Evolutionary conservation across 495 filamentous ascomycete genomes (phyloP).

Genomic region (Podospora pseudoanserina): DNA sequence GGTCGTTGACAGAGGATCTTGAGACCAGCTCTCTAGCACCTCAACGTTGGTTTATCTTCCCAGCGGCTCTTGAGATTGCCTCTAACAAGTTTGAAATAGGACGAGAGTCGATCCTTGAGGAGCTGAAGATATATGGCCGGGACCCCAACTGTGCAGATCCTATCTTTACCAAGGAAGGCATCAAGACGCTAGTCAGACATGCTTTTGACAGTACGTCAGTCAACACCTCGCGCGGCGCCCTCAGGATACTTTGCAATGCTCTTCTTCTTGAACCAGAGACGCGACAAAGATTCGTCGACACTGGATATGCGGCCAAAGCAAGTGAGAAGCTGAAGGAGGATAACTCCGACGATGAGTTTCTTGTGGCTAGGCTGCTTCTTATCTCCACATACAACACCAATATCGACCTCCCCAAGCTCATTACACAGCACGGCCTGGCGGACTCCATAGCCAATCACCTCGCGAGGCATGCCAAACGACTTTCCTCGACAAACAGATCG

Average conservation of each 20-base stretch:
- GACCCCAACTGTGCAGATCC: constrained; percentile 66
- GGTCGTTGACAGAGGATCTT: constrained; percentile 56
- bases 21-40: constrained; percentile 49
- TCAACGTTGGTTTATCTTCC: constrained; percentile 48
- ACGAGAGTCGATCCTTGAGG: constrained; percentile 33
- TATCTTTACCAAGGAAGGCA: constrained; percentile 79
- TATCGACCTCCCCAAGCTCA: constrained; percentile 61
- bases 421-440: constrained; percentile 66
- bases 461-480: constrained; percentile 54
- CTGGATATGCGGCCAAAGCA: constrained; percentile 66
- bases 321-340: constrained; percentile 71
- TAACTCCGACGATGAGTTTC: constrained; percentile 82
- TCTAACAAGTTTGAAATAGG: background rate
- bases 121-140: constrained; percentile 76
- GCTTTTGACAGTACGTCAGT: constrained; percentile 60
- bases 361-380: constrained; percentile 77
- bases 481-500: constrained; percentile 24
- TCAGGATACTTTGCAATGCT: constrained; percentile 85
- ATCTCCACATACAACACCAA: constrained; percentile 80
- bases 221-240: constrained; percentile 67
- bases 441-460: constrained; percentile 68
- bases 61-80: background rate
- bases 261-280: constrained; percentile 67
- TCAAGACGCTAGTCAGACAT: constrained; percentile 66
- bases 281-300: constrained; percentile 75